Percentiles rank a stretch among this genome's conserved stretches.
Conservation (phyloP, 176 grass and related monocot genomes). For the Bothriochloa decipiens region DNA sequence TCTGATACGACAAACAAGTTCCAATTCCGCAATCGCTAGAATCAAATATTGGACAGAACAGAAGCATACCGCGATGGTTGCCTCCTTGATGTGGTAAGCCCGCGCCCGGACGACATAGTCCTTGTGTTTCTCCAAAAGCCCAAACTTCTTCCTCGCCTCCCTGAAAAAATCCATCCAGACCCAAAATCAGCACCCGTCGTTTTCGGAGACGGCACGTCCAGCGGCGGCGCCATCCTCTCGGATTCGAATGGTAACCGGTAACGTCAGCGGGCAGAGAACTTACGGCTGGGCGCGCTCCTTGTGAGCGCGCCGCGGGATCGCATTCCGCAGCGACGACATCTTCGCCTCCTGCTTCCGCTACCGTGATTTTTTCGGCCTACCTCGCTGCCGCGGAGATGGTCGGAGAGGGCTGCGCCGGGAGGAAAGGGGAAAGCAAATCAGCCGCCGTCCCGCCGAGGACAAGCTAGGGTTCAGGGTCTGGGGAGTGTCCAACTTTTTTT, state of each 20-base stretch:
- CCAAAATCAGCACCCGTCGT: neutral
- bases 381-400: neutral
- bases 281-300: constrained; percentile 95
- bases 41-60: neutral
- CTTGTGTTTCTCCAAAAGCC: constrained; percentile 88
- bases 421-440: neutral
- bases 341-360: neutral
- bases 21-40: neutral
- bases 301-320: constrained; percentile 77
- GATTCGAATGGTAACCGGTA: neutral
- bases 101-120: constrained; percentile 73
- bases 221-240: neutral
- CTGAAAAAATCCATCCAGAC: constrained; percentile 45
- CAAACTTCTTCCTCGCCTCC: constrained; percentile 77
- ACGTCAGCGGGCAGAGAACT: constrained; percentile 19
- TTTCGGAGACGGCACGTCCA: neutral
- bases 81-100: constrained; percentile 73
- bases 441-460: neutral
- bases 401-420: neutral
- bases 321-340: constrained; percentile 96
- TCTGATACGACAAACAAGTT: neutral
- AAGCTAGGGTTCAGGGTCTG: constrained; percentile 45
- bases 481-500: neutral
- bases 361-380: neutral
- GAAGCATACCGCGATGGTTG: constrained; percentile 57